These are phyloP conservation scores for Alloascoidea hylecoeti DNA, from an alignment of 805 yeast species.

Conservation along the genomic window DNA sequence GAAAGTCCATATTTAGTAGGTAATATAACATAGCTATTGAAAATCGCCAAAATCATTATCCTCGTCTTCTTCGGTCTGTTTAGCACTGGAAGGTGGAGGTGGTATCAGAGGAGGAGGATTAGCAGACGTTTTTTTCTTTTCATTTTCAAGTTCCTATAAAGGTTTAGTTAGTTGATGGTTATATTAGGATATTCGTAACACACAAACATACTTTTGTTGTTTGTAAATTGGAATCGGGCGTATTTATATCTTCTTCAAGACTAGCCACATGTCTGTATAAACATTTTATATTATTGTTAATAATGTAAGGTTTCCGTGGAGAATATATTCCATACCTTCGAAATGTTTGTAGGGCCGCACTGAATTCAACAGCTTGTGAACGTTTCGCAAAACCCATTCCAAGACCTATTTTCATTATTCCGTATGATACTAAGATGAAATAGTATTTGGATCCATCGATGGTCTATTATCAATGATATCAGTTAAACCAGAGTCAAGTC, in stretches of 20 bases:
- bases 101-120: conserved; percentile 12
- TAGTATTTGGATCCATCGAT: conserved; percentile 14
- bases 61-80: conserved; percentile 5
- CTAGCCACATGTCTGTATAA: background rate
- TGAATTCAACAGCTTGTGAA: conserved; percentile 20
- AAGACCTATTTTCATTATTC: conserved; percentile 20
- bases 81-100: conserved; percentile 12
- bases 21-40: conserved; percentile 4
- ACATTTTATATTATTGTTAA: too few relatives aligned
- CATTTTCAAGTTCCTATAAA: conserved; percentile 14
- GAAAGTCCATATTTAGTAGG: conserved; percentile 1
- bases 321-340: conserved; percentile 13
- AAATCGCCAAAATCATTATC: conserved; percentile 23
- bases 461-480: conserved; percentile 5
- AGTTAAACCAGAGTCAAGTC: background rate
- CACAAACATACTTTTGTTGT: conserved; percentile 3
- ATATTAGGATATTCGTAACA: conserved; percentile 2
- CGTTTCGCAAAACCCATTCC: conserved; percentile 25
- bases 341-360: conserved; percentile 20
- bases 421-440: conserved; percentile 20
- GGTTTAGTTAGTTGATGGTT: conserved; percentile 10
- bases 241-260: background rate
- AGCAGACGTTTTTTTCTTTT: conserved; percentile 11
- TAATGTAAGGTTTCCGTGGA: too few relatives aligned
- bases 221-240: background rate